Evolutionary conservation across 495 filamentous ascomycete genomes (phyloP).

Genomic region (Thermochaetoides thermophila): DNA sequence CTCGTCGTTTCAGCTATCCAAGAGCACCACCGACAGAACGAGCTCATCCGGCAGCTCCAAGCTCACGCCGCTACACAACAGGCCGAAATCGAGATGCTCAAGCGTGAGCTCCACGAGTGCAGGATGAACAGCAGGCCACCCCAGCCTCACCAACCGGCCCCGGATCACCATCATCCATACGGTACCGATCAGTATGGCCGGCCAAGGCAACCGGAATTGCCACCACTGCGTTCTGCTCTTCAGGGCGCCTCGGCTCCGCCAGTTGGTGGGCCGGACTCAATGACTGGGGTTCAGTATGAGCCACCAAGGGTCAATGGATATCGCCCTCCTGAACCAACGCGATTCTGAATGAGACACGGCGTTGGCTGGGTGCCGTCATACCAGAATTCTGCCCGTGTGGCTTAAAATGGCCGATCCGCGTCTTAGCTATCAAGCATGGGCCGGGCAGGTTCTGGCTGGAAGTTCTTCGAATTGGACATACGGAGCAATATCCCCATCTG

Average conservation of each 20-base stretch:
- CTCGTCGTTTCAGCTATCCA: constrained; percentile 28
- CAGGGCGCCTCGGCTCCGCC: no score
- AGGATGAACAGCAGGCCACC: not conserved
- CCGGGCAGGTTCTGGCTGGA: no score
- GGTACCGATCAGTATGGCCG: constrained; percentile 17
- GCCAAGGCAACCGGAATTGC: constrained; percentile 27
- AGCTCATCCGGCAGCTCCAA: constrained; percentile 23
- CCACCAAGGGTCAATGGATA: constrained; percentile 25
- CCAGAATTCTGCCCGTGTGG: no score
- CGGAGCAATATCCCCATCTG: no score
- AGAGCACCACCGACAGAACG: constrained; percentile 35
- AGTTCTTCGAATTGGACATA: no score
- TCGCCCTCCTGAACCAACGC: constrained; percentile 10
- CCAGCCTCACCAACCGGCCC: constrained; percentile 15
- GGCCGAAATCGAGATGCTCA: constrained; percentile 31
- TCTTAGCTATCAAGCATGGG: no score
- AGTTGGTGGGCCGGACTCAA: constrained; percentile 24
- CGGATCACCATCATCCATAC: constrained; percentile 11
- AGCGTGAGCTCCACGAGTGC: constrained; percentile 28
- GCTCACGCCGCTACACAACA: constrained; percentile 20
- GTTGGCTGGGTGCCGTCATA: no score
- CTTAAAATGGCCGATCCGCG: no score
- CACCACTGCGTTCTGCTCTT: constrained; percentile 32
- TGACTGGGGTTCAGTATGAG: constrained; percentile 43
- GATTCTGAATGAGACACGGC: constrained; percentile 4